Evolutionary conservation across 257 asterid genomes (phyloP).

Genomic region (Hygrophila difformis): DNA sequence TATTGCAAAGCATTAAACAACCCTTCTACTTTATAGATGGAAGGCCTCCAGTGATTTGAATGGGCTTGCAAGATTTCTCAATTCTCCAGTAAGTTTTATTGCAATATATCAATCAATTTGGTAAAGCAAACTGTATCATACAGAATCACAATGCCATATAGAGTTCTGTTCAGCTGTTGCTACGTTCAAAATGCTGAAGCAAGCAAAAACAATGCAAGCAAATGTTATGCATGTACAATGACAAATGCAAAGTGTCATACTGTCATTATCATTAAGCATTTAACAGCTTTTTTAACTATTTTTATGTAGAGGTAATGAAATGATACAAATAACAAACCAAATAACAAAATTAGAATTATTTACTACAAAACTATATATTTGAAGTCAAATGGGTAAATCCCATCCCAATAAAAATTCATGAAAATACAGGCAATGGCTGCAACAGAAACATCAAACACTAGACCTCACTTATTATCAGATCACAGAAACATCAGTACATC

Average conservation of each 20-base stretch:
- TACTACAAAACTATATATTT: conserved; percentile 4
- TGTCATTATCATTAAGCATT: neutral
- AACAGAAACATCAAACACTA: neutral
- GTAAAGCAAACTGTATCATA: too few relatives aligned
- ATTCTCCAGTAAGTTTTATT: too few relatives aligned
- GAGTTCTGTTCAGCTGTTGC: neutral
- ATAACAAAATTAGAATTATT: neutral
- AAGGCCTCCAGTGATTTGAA: too few relatives aligned
- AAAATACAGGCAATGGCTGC: neutral
- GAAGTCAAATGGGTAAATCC: neutral
- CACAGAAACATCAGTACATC: neutral
- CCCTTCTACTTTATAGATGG: too few relatives aligned
- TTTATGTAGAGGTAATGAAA: neutral
- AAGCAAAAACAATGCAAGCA: neutral
- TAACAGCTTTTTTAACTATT: neutral
- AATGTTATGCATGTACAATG: neutral
- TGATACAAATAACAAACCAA: neutral
- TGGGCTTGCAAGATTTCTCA: too few relatives aligned
- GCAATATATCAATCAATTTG: too few relatives aligned
- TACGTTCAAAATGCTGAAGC: neutral
- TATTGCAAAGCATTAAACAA: too few relatives aligned
- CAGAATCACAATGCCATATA: neutral
- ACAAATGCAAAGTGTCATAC: neutral
- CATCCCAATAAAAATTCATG: conserved; percentile 4
- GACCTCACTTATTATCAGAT: neutral